Evolutionary conservation across 2,329 filamentous ascomycete genomes (phyloP), one percentile per base, ranked within the genome.

Genomic region (Ophiostoma himal-ulmi): DNA sequence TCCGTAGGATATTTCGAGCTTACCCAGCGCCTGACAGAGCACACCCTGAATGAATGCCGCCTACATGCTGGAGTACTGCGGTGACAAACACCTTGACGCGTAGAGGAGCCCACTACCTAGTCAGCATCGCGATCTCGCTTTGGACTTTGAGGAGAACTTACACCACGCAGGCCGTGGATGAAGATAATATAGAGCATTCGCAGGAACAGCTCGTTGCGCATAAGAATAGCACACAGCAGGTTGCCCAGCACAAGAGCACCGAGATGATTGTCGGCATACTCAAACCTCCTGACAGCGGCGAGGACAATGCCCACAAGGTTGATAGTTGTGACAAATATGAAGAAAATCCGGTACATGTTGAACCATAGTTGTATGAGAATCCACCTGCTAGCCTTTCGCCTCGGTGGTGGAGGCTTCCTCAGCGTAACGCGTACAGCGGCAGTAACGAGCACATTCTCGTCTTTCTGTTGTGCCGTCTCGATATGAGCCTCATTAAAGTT

Each of bases 301-400:
- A 80, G 71, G 70, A 79, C 74, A 65, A 81, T 80, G 4, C 79
- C 79, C 6, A 72, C 70, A 20, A 80, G 69, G 75, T 81, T 80
- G 71, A 81, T 75, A 68, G 75, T 37, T 5, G 76, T 77, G 67
- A 80, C 78, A 54, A 80, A 76, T 22, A 75, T 77, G 74, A 81
- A 81, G 74, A 81, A 80, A 73, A 79, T 79, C 26, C 78, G 77
- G 72, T 81, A 81, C 11, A 79, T 79, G 75, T 79, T 80, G 76
- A 79, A 80, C 80, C 79, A 81, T 10, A 81, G 76, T 65, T 75
- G 73, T 72, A 80, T 78, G 1, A 76, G 72, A 34, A 80, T 77
- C 78, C 77, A 79, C 69, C 76, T 75, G 74, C 75, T 77, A 68
- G 80, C 70, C 10, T 66, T 54, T 3, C 41, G 57, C 22, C 41